A percentile compares a stretch with the other conserved stretches of the same genome.
Conservation (phyloP, 2,329 filamentous ascomycete species). For the Alternaria angustiovoidea region DNA sequence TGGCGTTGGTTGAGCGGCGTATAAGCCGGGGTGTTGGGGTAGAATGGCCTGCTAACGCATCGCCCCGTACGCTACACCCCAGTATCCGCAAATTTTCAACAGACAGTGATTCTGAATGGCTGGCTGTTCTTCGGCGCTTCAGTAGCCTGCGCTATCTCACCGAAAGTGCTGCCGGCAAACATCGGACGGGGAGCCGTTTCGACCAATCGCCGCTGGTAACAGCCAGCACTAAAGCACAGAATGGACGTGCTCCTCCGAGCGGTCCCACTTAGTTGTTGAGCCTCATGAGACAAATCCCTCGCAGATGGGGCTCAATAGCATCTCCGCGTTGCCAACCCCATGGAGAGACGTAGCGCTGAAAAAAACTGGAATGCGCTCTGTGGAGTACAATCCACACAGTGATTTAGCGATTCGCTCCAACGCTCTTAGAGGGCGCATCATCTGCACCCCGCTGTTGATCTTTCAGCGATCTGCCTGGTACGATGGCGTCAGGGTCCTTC, state of each 20-base stretch:
- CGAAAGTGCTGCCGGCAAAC: conserved; percentile 29
- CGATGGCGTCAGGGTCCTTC: conserved; percentile 1
- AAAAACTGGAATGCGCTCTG: conserved; percentile 12
- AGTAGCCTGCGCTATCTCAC: conserved; percentile 18
- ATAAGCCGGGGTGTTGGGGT: conserved; percentile 20
- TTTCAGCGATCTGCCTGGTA: background rate
- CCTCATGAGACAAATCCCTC: conserved; percentile 32
- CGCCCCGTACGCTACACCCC: conserved; percentile 23
- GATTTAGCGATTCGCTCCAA: background rate
- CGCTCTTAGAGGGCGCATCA: background rate
- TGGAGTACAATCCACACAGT: conserved; percentile 6
- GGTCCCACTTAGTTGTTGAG: conserved; percentile 36
- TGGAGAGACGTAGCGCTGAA: conserved; percentile 29
- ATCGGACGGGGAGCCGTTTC: conserved; percentile 6
- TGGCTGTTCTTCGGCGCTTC: conserved; percentile 16
- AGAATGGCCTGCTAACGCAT: conserved; percentile 23
- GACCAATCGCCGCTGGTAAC: conserved; percentile 22
- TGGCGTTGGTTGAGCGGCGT: conserved; percentile 27
- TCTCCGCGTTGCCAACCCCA: conserved; percentile 34
- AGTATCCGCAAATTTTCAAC: conserved; percentile 29
- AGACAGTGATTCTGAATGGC: conserved; percentile 18
- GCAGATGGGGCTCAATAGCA: conserved; percentile 26
- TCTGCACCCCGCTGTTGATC: conserved; percentile 15
- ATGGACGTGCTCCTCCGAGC: conserved; percentile 13
- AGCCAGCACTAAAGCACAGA: conserved; percentile 7